Evolutionary conservation across 306 rosid genomes (phyloP).

Genomic region (Comarum palustre): DNA sequence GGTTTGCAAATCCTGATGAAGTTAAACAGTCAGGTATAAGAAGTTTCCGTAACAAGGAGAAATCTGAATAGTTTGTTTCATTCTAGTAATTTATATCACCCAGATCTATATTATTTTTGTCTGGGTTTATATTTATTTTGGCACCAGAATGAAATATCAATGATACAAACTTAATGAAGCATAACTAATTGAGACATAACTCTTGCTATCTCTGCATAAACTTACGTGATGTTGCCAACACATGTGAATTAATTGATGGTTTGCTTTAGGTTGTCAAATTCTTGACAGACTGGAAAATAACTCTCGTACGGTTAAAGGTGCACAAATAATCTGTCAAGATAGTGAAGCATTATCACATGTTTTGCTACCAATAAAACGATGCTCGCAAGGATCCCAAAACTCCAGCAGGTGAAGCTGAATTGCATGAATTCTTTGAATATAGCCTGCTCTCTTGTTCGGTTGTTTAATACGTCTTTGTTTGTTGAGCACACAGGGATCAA

Average conservation of each 20-base stretch:
- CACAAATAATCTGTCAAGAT: conserved; percentile 72
- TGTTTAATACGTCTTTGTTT: conserved; percentile 22
- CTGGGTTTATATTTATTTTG: neutral
- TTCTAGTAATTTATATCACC: neutral
- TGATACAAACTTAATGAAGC: neutral
- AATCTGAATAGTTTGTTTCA: conserved; percentile 6
- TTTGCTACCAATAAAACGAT: conserved; percentile 60
- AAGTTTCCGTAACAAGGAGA: conserved; percentile 7
- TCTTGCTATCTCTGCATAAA: conserved; percentile 2
- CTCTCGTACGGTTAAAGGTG: conserved; percentile 80
- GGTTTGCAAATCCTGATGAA: conserved; percentile 48
- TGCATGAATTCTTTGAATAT: conserved; percentile 9
- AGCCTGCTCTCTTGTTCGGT: neutral
- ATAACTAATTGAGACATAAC: neutral
- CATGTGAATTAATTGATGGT: neutral
- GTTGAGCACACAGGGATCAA: conserved; percentile 53
- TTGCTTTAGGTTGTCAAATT: conserved; percentile 56
- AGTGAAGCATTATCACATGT: conserved; percentile 66
- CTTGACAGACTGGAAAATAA: conserved; percentile 71
- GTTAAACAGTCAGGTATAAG: conserved; percentile 54
- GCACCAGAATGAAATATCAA: neutral
- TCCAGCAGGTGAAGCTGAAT: conserved; percentile 48
- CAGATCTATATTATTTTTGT: neutral
- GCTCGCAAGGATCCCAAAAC: conserved; percentile 61
- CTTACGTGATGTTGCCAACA: neutral